A percentile compares a stretch with the other conserved stretches of the same genome.
Evolutionary conservation across 768 basidiomycete genomes (phyloP).

Genomic region (Suillus paluster): DNA sequence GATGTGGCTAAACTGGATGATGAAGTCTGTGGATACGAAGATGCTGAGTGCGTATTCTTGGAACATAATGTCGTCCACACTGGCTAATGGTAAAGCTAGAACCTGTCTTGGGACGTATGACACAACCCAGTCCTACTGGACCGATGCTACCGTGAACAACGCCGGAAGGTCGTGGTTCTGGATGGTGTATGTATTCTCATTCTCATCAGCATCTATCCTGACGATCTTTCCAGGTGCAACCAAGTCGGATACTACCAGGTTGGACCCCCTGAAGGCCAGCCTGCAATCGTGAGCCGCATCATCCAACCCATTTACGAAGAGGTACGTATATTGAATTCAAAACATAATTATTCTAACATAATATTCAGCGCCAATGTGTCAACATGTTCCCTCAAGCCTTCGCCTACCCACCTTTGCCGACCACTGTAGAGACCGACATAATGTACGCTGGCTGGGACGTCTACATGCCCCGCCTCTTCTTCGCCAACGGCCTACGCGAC

Average conservation of each 20-base stretch:
- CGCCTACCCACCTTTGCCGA: constrained; percentile 47
- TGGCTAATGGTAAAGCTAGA: constrained; percentile 42
- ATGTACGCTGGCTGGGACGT: constrained; percentile 71
- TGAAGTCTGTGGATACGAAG: constrained; percentile 55
- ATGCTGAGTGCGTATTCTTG: constrained; percentile 49
- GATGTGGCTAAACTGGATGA: neutral
- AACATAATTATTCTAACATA: neutral
- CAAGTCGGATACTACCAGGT: constrained; percentile 60
- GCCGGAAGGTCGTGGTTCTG: constrained; percentile 67
- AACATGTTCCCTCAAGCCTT: constrained; percentile 68
- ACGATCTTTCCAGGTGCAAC: constrained; percentile 54
- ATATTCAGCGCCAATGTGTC: constrained; percentile 63
- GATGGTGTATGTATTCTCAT: constrained; percentile 54
- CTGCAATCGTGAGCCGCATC: constrained; percentile 39
- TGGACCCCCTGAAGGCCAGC: constrained; percentile 41
- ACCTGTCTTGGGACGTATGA: constrained; percentile 49
- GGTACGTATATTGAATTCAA: constrained; percentile 15
- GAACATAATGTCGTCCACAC: neutral
- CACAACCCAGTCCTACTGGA: constrained; percentile 46
- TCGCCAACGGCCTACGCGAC: constrained; percentile 68
- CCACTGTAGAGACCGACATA: constrained; percentile 47
- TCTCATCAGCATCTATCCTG: neutral
- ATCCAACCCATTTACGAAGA: constrained; percentile 32
- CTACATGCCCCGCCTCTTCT: constrained; percentile 60
- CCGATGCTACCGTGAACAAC: constrained; percentile 60